These are phyloP conservation scores for Chalciporus piperatoides DNA, from an alignment of 1,284 basidiomycete genomes.

Conservation along the genomic window DNA sequence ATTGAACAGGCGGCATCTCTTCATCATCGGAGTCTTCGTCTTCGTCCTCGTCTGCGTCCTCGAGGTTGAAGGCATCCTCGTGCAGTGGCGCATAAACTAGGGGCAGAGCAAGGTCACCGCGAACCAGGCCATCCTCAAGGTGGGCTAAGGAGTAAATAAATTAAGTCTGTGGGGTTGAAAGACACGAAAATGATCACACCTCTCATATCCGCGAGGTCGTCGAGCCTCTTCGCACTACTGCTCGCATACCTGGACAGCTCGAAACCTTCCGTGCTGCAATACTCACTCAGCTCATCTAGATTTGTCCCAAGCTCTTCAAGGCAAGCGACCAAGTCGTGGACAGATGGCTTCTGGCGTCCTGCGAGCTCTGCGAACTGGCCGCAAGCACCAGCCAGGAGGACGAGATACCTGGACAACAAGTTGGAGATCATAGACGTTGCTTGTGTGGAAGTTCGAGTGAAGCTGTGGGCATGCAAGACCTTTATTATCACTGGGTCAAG, in stretches of 20 bases:
- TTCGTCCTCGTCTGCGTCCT: slow-evolving; percentile 41
- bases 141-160: slow-evolving; percentile 44
- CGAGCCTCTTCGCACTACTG: slow-evolving; percentile 55
- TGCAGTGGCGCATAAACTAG: slow-evolving; percentile 47
- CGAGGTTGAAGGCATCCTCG: slow-evolving; percentile 14
- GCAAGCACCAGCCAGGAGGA: slow-evolving; percentile 58
- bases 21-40: slow-evolving; percentile 37
- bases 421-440: slow-evolving; percentile 67
- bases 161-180: slow-evolving; percentile 7
- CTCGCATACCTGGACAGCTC: slow-evolving; percentile 64
- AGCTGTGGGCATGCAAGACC: slow-evolving; percentile 70
- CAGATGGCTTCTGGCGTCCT: slow-evolving; percentile 52
- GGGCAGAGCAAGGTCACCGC: slow-evolving; percentile 51
- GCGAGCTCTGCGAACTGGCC: slow-evolving; percentile 70
- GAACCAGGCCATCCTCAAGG: slow-evolving; percentile 55
- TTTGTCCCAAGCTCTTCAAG: slow-evolving; percentile 69
- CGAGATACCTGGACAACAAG: slow-evolving; percentile 66
- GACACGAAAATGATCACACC: slow-evolving; percentile 38
- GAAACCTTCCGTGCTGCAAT: slow-evolving; percentile 55
- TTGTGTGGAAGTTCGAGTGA: slow-evolving; percentile 67
- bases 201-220: slow-evolving; percentile 68
- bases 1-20: slow-evolving; percentile 10
- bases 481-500: slow-evolving; percentile 64
- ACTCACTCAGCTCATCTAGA: slow-evolving; percentile 65
- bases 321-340: slow-evolving; percentile 58